These are phyloP conservation scores for Citrus sp. DNA, from an alignment of 345 rosid genomes.

Conservation along the genomic window DNA sequence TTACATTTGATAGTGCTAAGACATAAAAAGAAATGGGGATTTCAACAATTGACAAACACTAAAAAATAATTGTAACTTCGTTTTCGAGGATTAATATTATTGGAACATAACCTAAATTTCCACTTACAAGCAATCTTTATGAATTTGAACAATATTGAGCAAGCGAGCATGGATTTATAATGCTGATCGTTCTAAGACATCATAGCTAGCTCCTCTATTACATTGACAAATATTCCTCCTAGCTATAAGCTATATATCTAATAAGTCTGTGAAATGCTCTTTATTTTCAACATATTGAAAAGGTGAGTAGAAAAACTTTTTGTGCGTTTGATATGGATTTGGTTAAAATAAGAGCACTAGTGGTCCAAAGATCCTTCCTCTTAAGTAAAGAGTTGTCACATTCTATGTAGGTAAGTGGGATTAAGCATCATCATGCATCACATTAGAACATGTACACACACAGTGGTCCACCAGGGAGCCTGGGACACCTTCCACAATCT, in stretches of 20 bases:
- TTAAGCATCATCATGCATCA: background rate
- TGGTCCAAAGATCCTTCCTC: constrained; percentile 17
- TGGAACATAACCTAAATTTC: background rate
- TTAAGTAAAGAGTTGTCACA: constrained; percentile 21
- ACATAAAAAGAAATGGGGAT: background rate
- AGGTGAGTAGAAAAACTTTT: background rate
- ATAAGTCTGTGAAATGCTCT: background rate
- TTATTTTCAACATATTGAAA: constrained; percentile 3
- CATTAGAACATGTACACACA: background rate
- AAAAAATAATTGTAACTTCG: background rate
- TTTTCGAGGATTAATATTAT: background rate
- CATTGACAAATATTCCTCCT: background rate
- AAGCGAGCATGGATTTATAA: background rate
- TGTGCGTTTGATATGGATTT: constrained; percentile 3
- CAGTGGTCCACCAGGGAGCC: constrained; percentile 11
- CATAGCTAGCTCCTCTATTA: background rate
- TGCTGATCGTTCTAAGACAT: background rate
- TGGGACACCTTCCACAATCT: constrained; percentile 4
- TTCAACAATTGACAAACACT: background rate
- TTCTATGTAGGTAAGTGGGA: constrained; percentile 12
- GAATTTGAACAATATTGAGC: too few relatives aligned
- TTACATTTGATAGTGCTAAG: background rate
- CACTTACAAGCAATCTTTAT: too few relatives aligned
- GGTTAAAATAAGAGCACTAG: constrained; percentile 1
- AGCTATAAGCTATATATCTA: background rate